These are phyloP conservation scores for Pyricularia grisea DNA, from an alignment of 2,329 filamentous ascomycete genomes.

Conservation along the genomic window DNA sequence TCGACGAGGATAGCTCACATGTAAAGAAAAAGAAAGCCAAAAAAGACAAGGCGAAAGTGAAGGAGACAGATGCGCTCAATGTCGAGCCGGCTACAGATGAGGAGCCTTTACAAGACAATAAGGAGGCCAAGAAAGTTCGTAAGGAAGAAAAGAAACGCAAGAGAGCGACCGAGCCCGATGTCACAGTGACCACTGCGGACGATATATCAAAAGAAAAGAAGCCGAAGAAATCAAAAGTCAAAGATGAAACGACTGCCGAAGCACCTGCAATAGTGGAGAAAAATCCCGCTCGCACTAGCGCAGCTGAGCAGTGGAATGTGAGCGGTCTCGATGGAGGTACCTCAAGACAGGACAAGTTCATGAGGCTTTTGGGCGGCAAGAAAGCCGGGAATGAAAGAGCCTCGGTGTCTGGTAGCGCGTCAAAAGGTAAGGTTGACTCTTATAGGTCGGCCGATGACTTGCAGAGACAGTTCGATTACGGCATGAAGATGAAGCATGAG, in stretches of 20 bases:
- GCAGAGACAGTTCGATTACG: conserved; percentile 45
- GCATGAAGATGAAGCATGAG: conserved; percentile 47
- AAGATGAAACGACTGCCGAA: conserved; percentile 17
- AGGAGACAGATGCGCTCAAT: conserved; percentile 11
- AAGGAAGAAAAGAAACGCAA: conserved; percentile 16
- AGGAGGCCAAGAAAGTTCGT: conserved; percentile 15
- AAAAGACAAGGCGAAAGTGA: conserved; percentile 1
- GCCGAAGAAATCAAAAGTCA: conserved; percentile 30
- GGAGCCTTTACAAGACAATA: conserved; percentile 14
- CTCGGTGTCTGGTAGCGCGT: conserved; percentile 2
- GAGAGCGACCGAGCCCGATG: conserved; percentile 12
- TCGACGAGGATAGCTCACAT: conserved; percentile 9
- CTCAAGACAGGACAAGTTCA: conserved; percentile 44
- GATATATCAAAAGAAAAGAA: conserved; percentile 15
- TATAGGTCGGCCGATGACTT: conserved; percentile 30
- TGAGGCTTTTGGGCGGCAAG: conserved; percentile 44
- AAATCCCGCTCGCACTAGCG: conserved; percentile 13
- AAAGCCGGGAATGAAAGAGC: conserved; percentile 26
- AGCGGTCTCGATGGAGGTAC: conserved; percentile 38
- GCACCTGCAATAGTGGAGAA: conserved; percentile 12
- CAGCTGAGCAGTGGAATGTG: conserved; percentile 42
- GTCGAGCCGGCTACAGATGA: conserved; percentile 9
- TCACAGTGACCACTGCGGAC: conserved; percentile 14
- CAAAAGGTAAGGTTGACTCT: conserved; percentile 1
- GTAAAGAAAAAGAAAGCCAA: conserved; percentile 1